Percentiles rank a stretch among this genome's conserved stretches.
Evolutionary conservation across 306 rosid species (phyloP).

Genomic region (Gastrolobium bilobum): DNA sequence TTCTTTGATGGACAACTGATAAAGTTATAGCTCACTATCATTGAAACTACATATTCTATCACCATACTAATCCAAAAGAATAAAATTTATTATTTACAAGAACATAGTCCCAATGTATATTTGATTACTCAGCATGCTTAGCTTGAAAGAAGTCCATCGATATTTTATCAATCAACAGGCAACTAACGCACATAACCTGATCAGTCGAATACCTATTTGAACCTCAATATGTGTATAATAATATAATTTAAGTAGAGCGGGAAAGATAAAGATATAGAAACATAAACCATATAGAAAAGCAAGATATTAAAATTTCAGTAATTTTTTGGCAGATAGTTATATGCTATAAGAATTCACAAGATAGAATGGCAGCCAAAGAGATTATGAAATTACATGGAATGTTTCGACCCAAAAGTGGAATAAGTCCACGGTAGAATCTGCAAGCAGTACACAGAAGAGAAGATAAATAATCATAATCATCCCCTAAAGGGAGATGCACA

Average conservation of each 20-base stretch:
- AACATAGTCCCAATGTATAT: conserved; percentile 17
- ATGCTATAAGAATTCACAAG: conserved; percentile 9
- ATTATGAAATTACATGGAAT: conserved; percentile 68
- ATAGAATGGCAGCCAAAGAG: conserved; percentile 30
- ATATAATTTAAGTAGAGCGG: not conserved
- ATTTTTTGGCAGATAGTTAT: not conserved
- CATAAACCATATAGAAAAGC: conserved; percentile 25
- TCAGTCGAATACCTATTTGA: conserved; percentile 5
- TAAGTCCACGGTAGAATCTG: conserved; percentile 75
- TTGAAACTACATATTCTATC: conserved; percentile 30
- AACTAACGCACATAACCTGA: conserved; percentile 14
- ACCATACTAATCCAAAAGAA: conserved; percentile 32
- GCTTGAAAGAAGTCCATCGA: conserved; percentile 3
- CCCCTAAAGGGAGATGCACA: conserved; percentile 26
- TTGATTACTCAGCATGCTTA: conserved; percentile 19
- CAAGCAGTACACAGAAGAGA: conserved; percentile 45
- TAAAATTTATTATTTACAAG: conserved; percentile 17
- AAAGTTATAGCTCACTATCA: conserved; percentile 40
- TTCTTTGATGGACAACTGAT: conserved; percentile 34
- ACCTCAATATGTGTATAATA: not conserved
- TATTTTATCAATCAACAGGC: conserved; percentile 29
- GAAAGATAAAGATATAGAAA: conserved; percentile 24
- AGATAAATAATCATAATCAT: conserved; percentile 44
- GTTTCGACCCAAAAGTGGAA: conserved; percentile 73
- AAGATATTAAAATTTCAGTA: conserved; percentile 3